Percentiles rank a stretch among this genome's conserved stretches.
Evolutionary conservation across 129 eudicot species (phyloP).

Genomic region (Artemisia argyi): DNA sequence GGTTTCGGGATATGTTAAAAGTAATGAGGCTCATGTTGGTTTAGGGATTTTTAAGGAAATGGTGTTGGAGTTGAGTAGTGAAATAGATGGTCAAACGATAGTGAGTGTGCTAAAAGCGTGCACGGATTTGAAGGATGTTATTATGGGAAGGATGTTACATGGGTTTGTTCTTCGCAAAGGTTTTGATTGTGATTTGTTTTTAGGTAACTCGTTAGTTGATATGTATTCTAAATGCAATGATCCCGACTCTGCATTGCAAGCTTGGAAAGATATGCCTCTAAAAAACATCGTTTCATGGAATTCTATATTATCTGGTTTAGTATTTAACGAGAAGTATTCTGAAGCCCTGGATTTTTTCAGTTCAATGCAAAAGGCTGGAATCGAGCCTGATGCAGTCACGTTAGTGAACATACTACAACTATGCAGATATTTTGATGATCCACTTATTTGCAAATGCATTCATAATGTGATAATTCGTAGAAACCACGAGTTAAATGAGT

Average conservation of each 20-base stretch:
- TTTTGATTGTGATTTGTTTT: slow-evolving; percentile 56
- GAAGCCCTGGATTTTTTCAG: slow-evolving; percentile 58
- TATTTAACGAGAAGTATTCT: slow-evolving; percentile 46
- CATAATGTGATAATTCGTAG: slow-evolving; percentile 51
- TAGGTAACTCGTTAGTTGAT: slow-evolving; percentile 68
- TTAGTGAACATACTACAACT: slow-evolving; percentile 61
- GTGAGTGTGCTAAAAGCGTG: slow-evolving; percentile 75
- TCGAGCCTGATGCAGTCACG: slow-evolving; percentile 72
- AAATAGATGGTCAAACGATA: slow-evolving; percentile 64
- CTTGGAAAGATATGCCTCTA: slow-evolving; percentile 51
- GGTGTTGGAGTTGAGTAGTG: slow-evolving; percentile 29
- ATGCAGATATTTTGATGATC: slow-evolving; percentile 54
- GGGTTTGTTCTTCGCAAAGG: slow-evolving; percentile 51
- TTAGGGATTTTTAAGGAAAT: slow-evolving; percentile 49
- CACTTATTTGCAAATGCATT: slow-evolving; percentile 48
- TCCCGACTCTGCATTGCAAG: slow-evolving; percentile 45
- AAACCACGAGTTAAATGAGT: slow-evolving; percentile 48
- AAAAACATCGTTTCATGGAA: slow-evolving; percentile 82
- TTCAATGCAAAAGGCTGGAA: slow-evolving; percentile 41
- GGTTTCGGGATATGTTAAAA: slow-evolving; percentile 65
- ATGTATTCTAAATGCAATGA: slow-evolving; percentile 70
- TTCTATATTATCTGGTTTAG: slow-evolving; percentile 72
- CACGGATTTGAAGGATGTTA: slow-evolving; percentile 30
- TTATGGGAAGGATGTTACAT: slow-evolving; percentile 49
- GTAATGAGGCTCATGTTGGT: slow-evolving; percentile 37